Conservation (phyloP, 345 rosid genomes). For the Rhodamnia rubescens region DNA sequence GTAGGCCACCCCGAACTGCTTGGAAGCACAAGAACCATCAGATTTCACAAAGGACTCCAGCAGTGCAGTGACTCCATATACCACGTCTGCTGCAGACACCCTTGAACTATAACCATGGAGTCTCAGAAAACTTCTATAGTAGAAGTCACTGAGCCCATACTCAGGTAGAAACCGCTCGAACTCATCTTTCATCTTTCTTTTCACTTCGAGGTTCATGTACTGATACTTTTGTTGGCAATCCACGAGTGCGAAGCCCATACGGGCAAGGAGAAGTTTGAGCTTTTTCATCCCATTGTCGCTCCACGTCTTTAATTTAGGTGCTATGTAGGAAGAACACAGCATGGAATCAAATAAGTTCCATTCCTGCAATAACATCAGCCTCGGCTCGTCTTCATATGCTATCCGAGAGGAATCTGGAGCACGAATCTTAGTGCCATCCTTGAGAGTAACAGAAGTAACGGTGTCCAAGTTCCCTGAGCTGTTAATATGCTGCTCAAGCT, state of each 20-base stretch:
- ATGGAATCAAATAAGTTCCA: slow-evolving; percentile 96
- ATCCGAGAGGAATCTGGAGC: slow-evolving; percentile 86
- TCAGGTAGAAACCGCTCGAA: slow-evolving; percentile 81
- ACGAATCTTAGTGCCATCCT: slow-evolving; percentile 82
- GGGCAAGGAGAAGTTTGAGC: slow-evolving; percentile 87
- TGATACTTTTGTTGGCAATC: slow-evolving; percentile 97
- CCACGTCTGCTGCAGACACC: slow-evolving; percentile 96
- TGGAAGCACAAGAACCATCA: slow-evolving; percentile 74
- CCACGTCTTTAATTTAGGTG: slow-evolving; percentile 88
- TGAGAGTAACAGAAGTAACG: slow-evolving; percentile 64
- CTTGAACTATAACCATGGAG: slow-evolving; percentile 89
- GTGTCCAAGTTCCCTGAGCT: slow-evolving; percentile 75
- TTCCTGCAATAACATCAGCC: slow-evolving; percentile 82
- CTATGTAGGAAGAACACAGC: slow-evolving; percentile 85
- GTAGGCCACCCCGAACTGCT: slow-evolving; percentile 88
- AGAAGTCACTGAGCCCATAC: slow-evolving; percentile 79
- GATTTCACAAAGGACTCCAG: slow-evolving; percentile 82
- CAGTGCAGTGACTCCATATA: slow-evolving; percentile 88
- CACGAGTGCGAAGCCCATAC: slow-evolving; percentile 91
- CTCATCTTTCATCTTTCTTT: slow-evolving; percentile 80
- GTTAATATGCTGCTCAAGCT: slow-evolving; percentile 90
- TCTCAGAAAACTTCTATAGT: slow-evolving; percentile 72
- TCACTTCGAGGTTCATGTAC: slow-evolving; percentile 84
- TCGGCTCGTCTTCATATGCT: slow-evolving; percentile 85
- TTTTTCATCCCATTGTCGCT: slow-evolving; percentile 92